Evolutionary conservation across 2,329 filamentous ascomycete species (phyloP).

Genomic region (Teratosphaeria gauchensis): DNA sequence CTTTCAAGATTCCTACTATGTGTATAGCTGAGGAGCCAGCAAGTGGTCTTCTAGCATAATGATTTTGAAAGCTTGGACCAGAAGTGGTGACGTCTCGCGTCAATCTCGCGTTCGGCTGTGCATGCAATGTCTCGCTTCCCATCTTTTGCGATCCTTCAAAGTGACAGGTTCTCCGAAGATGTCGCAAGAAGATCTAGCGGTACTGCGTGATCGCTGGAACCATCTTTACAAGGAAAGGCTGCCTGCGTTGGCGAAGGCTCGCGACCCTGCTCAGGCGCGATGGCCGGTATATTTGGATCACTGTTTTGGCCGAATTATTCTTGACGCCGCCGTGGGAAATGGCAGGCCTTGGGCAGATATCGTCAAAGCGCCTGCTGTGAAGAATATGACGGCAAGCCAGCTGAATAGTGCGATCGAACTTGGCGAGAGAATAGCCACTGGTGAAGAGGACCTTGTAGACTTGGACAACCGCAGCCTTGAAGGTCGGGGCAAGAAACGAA

Average conservation of each 20-base stretch:
- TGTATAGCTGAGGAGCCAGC: too few relatives aligned
- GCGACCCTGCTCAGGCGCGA: conserved; percentile 23
- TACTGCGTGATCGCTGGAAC: conserved; percentile 16
- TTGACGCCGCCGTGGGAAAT: conserved; percentile 32
- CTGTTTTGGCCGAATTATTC: conserved; percentile 37
- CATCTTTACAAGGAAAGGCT: conserved; percentile 20
- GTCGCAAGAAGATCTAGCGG: not conserved
- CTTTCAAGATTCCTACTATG: too few relatives aligned
- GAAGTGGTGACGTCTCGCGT: not conserved
- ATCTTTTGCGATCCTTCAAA: not conserved
- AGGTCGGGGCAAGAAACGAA: conserved; percentile 29
- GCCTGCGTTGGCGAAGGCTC: conserved; percentile 20
- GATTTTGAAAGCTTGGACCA: not conserved
- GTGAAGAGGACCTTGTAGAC: conserved; percentile 29
- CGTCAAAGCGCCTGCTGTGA: conserved; percentile 33
- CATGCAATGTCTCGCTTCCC: not conserved
- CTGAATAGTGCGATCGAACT: conserved; percentile 29
- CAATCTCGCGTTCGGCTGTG: not conserved
- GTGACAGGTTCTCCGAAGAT: not conserved
- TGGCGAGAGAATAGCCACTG: conserved; percentile 28
- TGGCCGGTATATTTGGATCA: conserved; percentile 38
- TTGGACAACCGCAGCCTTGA: conserved; percentile 32
- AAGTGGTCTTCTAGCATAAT: too few relatives aligned
- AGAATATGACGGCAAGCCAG: conserved; percentile 34
- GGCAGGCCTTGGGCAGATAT: conserved; percentile 34